Evolutionary conservation across 208 protist species (phyloP).

Genomic region (Wallacemonas sp.): DNA sequence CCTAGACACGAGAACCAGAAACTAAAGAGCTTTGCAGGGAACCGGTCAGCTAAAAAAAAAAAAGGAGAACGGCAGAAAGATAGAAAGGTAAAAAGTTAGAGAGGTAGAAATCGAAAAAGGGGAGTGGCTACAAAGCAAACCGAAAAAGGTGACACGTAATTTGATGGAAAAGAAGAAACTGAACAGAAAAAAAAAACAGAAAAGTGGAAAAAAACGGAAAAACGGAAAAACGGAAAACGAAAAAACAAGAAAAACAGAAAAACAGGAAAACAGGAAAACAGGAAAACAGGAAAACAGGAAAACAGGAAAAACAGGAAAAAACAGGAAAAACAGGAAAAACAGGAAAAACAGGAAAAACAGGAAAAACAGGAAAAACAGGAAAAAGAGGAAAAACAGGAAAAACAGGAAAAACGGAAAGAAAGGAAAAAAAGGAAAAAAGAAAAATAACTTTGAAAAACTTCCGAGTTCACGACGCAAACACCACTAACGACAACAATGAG

Average conservation of each 20-base stretch:
- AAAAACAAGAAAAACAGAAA: not conserved
- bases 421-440: constrained; percentile 11
- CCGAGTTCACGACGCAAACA: not conserved
- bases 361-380: not conserved
- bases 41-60: too few species aligned
- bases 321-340: constrained; percentile 11
- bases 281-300: constrained; percentile 20
- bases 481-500: constrained; percentile 11
- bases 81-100: not conserved
- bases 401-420: constrained; percentile 22
- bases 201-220: constrained; percentile 16
- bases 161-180: constrained; percentile 11
- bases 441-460: constrained; percentile 8
- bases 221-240: not conserved
- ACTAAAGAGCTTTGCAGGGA: too few species aligned
- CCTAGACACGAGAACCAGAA: too few species aligned
- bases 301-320: constrained; percentile 13
- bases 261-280: not conserved
- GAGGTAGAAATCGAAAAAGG: too few species aligned
- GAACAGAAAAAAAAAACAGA: constrained; percentile 19
- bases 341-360: not conserved
- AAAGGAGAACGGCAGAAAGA: not conserved
- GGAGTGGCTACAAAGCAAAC: too few species aligned
- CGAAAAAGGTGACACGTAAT: too few species aligned
- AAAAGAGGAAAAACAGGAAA: constrained; percentile 6